Evolutionary conservation across 192 early-diverging fungal genomes (phyloP), one percentile per base, ranked within the genome.

Genomic region (Gigaspora rosea): DNA sequence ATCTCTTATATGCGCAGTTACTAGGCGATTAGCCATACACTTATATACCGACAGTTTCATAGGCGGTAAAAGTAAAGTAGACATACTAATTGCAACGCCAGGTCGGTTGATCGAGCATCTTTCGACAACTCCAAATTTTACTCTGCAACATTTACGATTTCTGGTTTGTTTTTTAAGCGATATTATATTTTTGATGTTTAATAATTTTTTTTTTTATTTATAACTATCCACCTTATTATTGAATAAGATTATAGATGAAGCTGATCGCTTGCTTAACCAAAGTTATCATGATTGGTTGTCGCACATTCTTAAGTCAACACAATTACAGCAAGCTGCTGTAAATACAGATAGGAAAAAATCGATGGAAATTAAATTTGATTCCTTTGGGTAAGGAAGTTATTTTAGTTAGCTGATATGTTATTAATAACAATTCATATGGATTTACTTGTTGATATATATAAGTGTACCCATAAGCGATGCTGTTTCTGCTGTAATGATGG

Each of bases 31-130:
- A 71, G 33, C 52, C 36, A 56, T 35, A n/a, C 8, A 7, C 33
- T 33, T 35, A 16, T 57, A 27, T 35, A 36, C 3, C 4, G 15
- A 51, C 50, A 84, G 79, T 22, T 71, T 83, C 8, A 63, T 70
- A 18, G 92, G 91, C n/a, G 92, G 91, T 3, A 82, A 73, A 20
- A 91, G 90, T 63, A 85, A 86, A 56, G 90, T 97, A 10, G 97
- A 99, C 76, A 92, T 99, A 67, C 75, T 99, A 32, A 91, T 99
- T 51, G 90, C 94, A 15, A 99, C 97, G 27, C 97, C 97, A n/a
- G 97, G 97, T 46, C 88, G 96, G 66, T 79, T 99, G 75, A 90
- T 94, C 15, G 96, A 99, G 72, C 97, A 98, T 80, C 79, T 99
- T 70, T 82, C 89, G n/a, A 85, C 80, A 9, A 97, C 95, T 18